Evolutionary conservation across 257 asterid genomes (phyloP).

Genomic region (Eucommia ulmoides): DNA sequence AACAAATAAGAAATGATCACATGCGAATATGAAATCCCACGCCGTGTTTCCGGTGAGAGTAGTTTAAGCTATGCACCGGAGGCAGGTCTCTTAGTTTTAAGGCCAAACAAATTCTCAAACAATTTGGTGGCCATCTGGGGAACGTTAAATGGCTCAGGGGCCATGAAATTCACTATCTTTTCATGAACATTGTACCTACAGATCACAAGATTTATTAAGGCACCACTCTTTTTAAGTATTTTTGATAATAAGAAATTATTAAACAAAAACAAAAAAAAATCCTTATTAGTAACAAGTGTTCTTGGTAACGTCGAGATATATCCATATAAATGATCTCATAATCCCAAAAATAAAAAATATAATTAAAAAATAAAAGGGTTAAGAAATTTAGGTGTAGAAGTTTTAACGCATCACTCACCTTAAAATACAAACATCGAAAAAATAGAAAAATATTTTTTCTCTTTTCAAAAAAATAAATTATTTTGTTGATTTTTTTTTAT

Average conservation of each 20-base stretch:
- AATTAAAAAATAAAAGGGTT: not conserved
- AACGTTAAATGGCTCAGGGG: conserved; percentile 42
- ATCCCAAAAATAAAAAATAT: not conserved
- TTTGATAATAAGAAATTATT: too few relatives aligned
- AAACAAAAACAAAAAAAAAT: not conserved
- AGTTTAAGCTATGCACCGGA: too few relatives aligned
- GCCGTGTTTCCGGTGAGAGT: too few relatives aligned
- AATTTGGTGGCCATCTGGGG: conserved; percentile 55
- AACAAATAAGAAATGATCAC: too few relatives aligned
- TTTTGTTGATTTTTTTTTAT: too few relatives aligned
- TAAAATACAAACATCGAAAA: too few relatives aligned
- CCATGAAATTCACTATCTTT: conserved; percentile 84
- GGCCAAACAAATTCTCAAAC: conserved; percentile 60
- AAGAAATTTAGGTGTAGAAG: too few relatives aligned
- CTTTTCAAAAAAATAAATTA: too few relatives aligned
- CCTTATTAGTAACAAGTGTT: not conserved
- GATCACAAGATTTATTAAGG: not conserved
- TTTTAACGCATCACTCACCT: too few relatives aligned
- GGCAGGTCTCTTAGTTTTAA: conserved; percentile 30
- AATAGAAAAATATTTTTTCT: too few relatives aligned
- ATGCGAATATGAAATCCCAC: too few relatives aligned
- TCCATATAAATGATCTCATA: not conserved
- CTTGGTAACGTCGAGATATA: not conserved
- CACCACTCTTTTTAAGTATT: too few relatives aligned
- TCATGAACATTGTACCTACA: conserved; percentile 88